Evolutionary conservation across 352 stramenopile genomes (phyloP).

Genomic region (Phytophthora tentaculata): DNA sequence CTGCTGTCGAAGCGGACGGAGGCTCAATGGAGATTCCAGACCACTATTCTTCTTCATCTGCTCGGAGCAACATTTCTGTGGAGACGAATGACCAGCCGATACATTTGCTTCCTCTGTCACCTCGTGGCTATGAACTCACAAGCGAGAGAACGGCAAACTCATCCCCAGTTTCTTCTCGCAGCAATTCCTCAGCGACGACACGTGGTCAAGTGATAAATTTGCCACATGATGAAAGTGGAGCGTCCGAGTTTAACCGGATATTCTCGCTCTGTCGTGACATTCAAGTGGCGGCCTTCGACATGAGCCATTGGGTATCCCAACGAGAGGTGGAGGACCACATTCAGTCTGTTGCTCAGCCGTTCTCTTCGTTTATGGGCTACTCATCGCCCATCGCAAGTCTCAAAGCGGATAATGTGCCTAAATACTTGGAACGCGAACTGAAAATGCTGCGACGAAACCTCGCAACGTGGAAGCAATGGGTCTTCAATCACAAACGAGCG

Average conservation of each 20-base stretch:
- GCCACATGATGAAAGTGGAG: slow-evolving; percentile 16
- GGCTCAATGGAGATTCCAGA: not conserved
- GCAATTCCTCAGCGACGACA: not conserved
- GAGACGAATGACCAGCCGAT: not conserved
- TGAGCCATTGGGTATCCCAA: slow-evolving; percentile 44
- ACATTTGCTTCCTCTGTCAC: not conserved
- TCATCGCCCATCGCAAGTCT: not conserved
- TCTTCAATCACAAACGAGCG: slow-evolving; percentile 24
- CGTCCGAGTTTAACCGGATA: slow-evolving; percentile 35
- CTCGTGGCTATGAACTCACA: not conserved
- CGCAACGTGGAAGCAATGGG: slow-evolving; percentile 40
- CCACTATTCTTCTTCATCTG: not conserved
- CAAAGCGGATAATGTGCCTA: slow-evolving; percentile 13
- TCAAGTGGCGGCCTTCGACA: slow-evolving; percentile 52
- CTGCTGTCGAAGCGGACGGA: not conserved
- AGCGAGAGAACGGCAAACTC: not conserved
- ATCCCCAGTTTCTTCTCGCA: slow-evolving; percentile 1
- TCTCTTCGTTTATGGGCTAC: slow-evolving; percentile 15
- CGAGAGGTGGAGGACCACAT: slow-evolving; percentile 36
- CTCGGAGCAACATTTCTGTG: not conserved
- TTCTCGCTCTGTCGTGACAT: slow-evolving; percentile 61
- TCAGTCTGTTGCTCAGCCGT: slow-evolving; percentile 20
- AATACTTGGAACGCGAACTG: slow-evolving; percentile 67
- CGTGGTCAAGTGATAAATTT: not conserved
- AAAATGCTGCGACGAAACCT: slow-evolving; percentile 74